Evolutionary conservation across 2,329 filamentous ascomycete species (phyloP).

Genomic region (Coccinonectria pachysandricola): DNA sequence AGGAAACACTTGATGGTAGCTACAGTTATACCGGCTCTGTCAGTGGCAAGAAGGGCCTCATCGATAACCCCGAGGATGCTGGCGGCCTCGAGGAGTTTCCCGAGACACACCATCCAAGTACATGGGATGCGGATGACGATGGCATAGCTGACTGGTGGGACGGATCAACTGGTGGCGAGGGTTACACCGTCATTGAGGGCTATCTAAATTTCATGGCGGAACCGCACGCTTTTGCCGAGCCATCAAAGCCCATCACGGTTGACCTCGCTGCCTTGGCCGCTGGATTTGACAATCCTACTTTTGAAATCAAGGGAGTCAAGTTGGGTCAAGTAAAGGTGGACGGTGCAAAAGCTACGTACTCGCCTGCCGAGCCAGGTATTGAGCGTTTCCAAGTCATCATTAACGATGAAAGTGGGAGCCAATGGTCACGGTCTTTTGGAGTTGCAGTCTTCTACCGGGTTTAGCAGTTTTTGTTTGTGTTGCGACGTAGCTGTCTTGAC

Average conservation of each 20-base stretch:
- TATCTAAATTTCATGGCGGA: constrained; percentile 27
- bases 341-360: not conserved
- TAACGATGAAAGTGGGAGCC: not conserved
- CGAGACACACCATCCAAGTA: constrained; percentile 9
- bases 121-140: constrained; percentile 24
- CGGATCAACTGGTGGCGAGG: constrained; percentile 21
- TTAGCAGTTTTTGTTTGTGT: too few species aligned
- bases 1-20: constrained; percentile 21
- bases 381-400: not conserved
- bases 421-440: not conserved
- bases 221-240: constrained; percentile 21
- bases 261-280: constrained; percentile 16
- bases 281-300: constrained; percentile 8
- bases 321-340: constrained; percentile 1
- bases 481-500: too few species aligned
- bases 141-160: constrained; percentile 28
- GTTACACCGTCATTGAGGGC: constrained; percentile 22
- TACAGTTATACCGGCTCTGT: constrained; percentile 21
- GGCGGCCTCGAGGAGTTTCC: constrained; percentile 25
- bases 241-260: constrained; percentile 13
- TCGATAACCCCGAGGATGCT: constrained; percentile 22
- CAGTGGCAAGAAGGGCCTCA: constrained; percentile 21
- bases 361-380: not conserved
- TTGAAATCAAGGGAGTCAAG: constrained; percentile 1
- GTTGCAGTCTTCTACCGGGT: not conserved